phyloP scores from a whole-genome alignment of 208 protist genomes.

The Tritrichomonas foetus region DNA sequence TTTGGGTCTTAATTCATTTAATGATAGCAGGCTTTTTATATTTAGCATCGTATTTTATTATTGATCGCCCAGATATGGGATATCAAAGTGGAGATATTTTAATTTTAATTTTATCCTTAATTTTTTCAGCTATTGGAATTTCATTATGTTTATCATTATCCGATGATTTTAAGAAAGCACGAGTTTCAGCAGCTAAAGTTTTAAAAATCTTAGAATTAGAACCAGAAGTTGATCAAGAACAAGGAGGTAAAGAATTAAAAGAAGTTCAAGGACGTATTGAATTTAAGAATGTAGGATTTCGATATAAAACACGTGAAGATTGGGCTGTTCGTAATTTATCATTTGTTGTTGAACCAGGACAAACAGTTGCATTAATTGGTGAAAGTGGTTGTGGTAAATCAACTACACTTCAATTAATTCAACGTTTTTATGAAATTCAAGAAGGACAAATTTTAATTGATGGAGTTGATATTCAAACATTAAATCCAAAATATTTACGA shows the following conservation, averaged over 20 bases:
- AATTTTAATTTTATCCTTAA: background rate
- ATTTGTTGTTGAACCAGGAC: background rate
- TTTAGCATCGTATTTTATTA: background rate
- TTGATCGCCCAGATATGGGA: background rate
- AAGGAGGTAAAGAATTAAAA: background rate
- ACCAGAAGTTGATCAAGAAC: background rate
- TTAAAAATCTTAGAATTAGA: background rate
- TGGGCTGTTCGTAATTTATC: background rate
- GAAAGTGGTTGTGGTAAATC: background rate
- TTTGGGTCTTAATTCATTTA: background rate
- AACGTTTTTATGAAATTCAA: too few species aligned
- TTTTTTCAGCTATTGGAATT: background rate
- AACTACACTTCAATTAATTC: too few species aligned
- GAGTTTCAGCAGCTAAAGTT: background rate
- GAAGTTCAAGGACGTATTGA: conserved; percentile 27
- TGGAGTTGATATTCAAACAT: background rate
- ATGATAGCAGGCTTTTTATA: background rate
- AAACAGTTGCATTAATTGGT: background rate
- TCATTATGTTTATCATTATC: background rate
- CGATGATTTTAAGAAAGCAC: background rate
- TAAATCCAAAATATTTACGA: background rate
- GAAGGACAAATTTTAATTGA: conserved; percentile 14
- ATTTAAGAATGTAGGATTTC: conserved; percentile 1
- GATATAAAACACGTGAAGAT: background rate
- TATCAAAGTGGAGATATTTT: background rate